Evolutionary conservation across 805 yeast genomes (phyloP).

Genomic region (Hanseniaspora jakobsenii): DNA sequence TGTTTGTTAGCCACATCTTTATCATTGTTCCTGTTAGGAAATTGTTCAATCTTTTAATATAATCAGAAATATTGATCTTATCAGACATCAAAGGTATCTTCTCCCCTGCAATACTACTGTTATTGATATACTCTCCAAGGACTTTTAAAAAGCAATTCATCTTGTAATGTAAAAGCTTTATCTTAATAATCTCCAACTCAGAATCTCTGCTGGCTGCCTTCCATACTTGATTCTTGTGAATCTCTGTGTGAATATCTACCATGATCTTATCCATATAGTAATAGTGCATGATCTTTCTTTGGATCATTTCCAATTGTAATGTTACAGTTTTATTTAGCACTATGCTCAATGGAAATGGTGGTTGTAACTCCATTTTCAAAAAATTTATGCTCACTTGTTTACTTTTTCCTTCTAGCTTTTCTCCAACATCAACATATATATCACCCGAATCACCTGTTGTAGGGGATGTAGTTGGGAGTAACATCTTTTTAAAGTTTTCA

Average conservation of each 20-base stretch:
- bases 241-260: constrained; percentile 61
- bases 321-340: constrained; percentile 58
- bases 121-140: constrained; percentile 8
- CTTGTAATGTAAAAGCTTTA: constrained; percentile 42
- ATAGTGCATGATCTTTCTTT: constrained; percentile 56
- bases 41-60: constrained; percentile 17
- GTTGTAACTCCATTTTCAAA: constrained; percentile 42
- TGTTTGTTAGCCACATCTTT: constrained; percentile 21
- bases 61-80: constrained; percentile 18
- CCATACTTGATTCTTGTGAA: constrained; percentile 59
- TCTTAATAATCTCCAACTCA: constrained; percentile 34
- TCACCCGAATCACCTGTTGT: neutral
- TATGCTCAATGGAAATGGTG: constrained; percentile 82
- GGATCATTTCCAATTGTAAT: constrained; percentile 66
- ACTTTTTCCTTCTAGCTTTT: constrained; percentile 18
- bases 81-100: constrained; percentile 6
- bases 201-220: constrained; percentile 22
- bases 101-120: neutral
- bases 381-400: constrained; percentile 37
- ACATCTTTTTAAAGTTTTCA: constrained; percentile 15
- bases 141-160: constrained; percentile 24
- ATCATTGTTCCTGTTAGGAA: constrained; percentile 25
- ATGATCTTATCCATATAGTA: constrained; percentile 49
- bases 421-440: neutral
- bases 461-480: constrained; percentile 15